Base-by-base conservation (phyloP, 352 stramenopile species). In the Phytopythium chamaehyphon region DNA sequence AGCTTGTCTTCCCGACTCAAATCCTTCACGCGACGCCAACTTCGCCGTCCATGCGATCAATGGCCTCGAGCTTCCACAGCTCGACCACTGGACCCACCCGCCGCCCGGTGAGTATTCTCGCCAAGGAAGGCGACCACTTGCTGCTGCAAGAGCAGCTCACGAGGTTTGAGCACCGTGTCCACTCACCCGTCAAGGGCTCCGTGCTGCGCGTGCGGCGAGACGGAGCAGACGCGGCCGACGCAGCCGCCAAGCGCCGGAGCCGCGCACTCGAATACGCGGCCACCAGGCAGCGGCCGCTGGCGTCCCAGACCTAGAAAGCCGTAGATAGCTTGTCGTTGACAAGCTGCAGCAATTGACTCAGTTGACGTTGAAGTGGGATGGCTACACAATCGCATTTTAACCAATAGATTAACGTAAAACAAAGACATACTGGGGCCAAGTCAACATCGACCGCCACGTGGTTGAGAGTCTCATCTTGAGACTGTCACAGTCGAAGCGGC, bases 141-240 rank as follows among this genome's bases (percentile, higher is more conserved):
- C 55, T 85, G 7, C 71, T 85, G 66, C 69, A 75, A 50, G 73
- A 85, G 21, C 76, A 71, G 45, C 22, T 85, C 43, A 40, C 55
- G 8, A 53, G 54, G 3, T 85, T 68, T 52, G 56, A 80, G 48
- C 56, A 80, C 52, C 70, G 73, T 44, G 55, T 55, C 2, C 59
- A 65, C 31, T 42, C 55, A 36, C 50, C 67, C 43, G 44, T 47
- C 14, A 36, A 73, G 9, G 59, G 61, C 31, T 51, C 62, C 22
- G 78, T 84, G 21, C 44, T 31, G 35, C 69, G 66, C 50, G 65
- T 84, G 51, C 62, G 70, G 15, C 64, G 64, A 10, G 64, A 61
- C 37, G 78, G 68, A 55, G 54, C 60, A 11, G 35, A 38, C 5
- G 28, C 26, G 28, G 53, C 59, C 12, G 73, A 74, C 19, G 61